These are phyloP conservation scores for Trichaptum fuscoviolaceum DNA, from an alignment of 768 basidiomycete genomes.

Conservation along the genomic window DNA sequence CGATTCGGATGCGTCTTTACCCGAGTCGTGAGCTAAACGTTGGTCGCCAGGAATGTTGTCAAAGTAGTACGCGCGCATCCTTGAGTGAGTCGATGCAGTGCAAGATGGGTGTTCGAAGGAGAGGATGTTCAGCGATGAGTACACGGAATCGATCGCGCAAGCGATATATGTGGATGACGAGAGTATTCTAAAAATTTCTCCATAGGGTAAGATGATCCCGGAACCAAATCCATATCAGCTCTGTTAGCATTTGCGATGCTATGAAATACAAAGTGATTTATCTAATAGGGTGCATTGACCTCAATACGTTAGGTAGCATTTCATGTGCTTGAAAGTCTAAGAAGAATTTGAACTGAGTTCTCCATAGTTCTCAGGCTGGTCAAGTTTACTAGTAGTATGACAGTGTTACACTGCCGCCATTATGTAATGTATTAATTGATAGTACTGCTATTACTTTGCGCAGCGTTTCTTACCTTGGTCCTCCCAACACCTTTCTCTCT, in stretches of 20 bases:
- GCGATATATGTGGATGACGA: not conserved
- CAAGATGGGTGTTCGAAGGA: not conserved
- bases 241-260: not conserved
- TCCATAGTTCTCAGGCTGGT: too few relatives aligned
- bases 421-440: not conserved
- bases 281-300: not conserved
- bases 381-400: too few relatives aligned
- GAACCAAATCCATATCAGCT: not conserved
- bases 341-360: too few relatives aligned
- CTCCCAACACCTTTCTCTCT: not conserved
- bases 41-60: constrained; percentile 79
- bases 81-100: not conserved
- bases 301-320: too few relatives aligned
- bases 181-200: not conserved
- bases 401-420: too few relatives aligned
- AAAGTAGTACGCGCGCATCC: constrained; percentile 73
- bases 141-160: not conserved
- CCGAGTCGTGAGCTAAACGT: constrained; percentile 71
- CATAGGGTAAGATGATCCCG: not conserved
- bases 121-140: not conserved
- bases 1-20: constrained; percentile 29
- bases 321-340: too few relatives aligned
- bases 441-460: not conserved
- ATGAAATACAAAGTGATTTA: not conserved
- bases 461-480: not conserved